Base-by-base conservation (phyloP, 2,329 filamentous ascomycete genomes). In the Apiospora pterosperma region DNA sequence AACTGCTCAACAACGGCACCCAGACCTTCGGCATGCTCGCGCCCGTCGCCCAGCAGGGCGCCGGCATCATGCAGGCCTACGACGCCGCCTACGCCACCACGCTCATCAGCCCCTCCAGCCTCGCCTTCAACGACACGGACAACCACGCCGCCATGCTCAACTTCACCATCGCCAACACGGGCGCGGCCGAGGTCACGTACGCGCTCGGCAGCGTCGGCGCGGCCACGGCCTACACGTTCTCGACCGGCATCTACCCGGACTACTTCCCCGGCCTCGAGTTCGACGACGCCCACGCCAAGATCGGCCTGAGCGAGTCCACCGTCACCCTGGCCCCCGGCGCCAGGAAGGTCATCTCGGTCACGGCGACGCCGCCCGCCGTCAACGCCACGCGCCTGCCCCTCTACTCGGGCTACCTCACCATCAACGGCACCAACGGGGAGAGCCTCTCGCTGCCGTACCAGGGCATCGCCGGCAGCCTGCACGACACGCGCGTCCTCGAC, bases 391-490 rank as follows among this genome's bases (percentile, higher is more conserved):
- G 77, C 36, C 73, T 84, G 25, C 80, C 81, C 3, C 78, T 84
- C 28, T 84, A 82, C 71, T 81, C 79, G 10, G 82, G 82, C 34
- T 83, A 81, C 72, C 75, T 84, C 63, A 74, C 78, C 60, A 73
- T 84, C 64, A 81, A 79, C 67, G 78, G 78, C 59, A 78, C 52
- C 25, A 64, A 59, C 44, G 59, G 64, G 14, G 64, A 66, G 39
- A 62, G 21, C 11, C 69, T 80, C 38, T 77, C 75, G 23, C 73
- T 81, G 5, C 79, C 79, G 0, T 81, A 81, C 70, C 66, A 76
- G 58, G 78, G 78, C 39, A 73, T 77, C 10, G 75, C 74, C n/a
- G 79, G 79, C 48, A 79, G 76, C 67, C 63, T 82, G 64, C 72
- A 77, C 65, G 67, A 67, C 10, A 72, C 72, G 8, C 70, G 64